These are phyloP conservation scores for Capronia epimyces DNA, from an alignment of 2,329 filamentous ascomycete genomes.

Conservation along the genomic window DNA sequence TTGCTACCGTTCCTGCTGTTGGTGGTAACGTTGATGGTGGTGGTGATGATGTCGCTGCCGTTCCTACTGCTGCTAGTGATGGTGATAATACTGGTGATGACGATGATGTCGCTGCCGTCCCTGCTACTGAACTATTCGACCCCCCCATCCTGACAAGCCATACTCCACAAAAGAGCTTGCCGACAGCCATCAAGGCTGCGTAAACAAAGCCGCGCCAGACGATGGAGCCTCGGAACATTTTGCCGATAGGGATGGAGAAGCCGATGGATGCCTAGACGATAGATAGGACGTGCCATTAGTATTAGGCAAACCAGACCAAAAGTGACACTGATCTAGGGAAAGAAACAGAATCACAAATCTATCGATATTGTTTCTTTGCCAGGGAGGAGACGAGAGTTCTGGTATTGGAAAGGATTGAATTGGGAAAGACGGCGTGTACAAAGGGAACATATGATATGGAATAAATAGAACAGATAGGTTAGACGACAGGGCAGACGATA, in stretches of 20 bases:
- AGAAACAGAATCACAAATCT: no score
- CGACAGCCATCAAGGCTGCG: constrained; percentile 61
- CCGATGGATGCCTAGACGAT: constrained; percentile 52
- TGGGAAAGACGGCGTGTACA: no score
- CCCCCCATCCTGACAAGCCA: constrained; percentile 48
- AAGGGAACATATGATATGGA: no score
- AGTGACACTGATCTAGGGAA: no score
- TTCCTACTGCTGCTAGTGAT: constrained; percentile 1
- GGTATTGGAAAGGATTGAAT: no score
- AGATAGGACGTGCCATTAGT: background rate
- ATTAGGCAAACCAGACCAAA: no score
- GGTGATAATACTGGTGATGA: constrained; percentile 8
- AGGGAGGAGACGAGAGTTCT: no score
- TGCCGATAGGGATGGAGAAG: constrained; percentile 68
- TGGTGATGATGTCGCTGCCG: background rate
- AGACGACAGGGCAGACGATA: no score
- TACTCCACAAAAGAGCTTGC: constrained; percentile 55
- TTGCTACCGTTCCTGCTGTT: no score
- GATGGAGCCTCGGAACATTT: constrained; percentile 59
- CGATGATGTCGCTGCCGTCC: background rate
- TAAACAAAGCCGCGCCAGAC: constrained; percentile 72
- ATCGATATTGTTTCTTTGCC: no score
- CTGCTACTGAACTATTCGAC: constrained; percentile 6
- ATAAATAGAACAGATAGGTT: no score
- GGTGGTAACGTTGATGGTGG: no score